These are phyloP conservation scores for Gaeumannomyces sp. DNA, from an alignment of 2,329 filamentous ascomycete species.

Conservation along the genomic window DNA sequence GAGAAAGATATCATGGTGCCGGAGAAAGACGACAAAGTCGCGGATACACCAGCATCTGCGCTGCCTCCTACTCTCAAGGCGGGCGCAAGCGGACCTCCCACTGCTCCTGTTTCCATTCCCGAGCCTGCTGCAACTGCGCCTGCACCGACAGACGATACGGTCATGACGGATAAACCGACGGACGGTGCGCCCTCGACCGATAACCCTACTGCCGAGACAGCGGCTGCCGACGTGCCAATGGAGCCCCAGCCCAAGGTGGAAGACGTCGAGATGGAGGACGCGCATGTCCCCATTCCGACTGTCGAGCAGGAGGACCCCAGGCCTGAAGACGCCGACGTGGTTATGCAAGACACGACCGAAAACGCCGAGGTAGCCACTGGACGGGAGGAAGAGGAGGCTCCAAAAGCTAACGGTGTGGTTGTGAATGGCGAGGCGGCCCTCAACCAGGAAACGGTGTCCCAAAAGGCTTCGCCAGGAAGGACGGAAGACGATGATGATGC, in stretches of 20 bases:
- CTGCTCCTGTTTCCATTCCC: neutral
- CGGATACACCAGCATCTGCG: neutral
- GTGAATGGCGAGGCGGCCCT: constrained; percentile 13
- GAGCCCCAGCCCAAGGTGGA: constrained; percentile 14
- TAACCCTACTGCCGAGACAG: neutral
- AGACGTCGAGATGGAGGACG: constrained; percentile 31
- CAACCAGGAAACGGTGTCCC: constrained; percentile 13
- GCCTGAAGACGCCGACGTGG: constrained; percentile 24
- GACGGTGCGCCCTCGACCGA: neutral
- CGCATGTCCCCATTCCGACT: constrained; percentile 20
- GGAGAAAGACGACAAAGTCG: neutral
- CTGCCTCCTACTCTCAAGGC: neutral
- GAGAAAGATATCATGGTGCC: neutral
- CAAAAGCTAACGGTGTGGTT: constrained; percentile 16
- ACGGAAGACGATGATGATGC: constrained; percentile 44
- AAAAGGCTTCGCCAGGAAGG: constrained; percentile 41
- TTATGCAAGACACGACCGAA: constrained; percentile 30
- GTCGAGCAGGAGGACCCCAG: constrained; percentile 18
- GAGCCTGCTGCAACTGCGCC: neutral
- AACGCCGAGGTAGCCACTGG: constrained; percentile 10
- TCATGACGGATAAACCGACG: neutral
- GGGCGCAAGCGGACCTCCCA: neutral
- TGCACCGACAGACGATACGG: neutral
- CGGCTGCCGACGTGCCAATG: neutral
- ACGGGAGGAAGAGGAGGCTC: neutral